Base-by-base conservation (phyloP, 2,329 filamentous ascomycete species). In the Xylariaceae sp. region DNA sequence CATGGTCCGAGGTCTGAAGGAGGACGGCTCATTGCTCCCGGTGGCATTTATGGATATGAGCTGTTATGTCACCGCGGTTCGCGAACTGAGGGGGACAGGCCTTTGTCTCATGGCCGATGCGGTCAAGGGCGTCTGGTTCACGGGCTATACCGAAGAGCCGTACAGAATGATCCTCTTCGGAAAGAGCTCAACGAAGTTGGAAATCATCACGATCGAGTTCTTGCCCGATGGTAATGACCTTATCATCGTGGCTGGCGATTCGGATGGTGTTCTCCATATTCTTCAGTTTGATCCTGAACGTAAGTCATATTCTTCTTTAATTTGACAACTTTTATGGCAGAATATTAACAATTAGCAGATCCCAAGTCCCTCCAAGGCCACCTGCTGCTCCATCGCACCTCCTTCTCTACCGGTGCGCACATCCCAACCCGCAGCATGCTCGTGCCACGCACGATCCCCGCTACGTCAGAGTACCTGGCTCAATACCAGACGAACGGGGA, bases 21-120 rank as follows among this genome's bases (percentile, higher is more conserved):
- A 99, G 73, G 94, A 99, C 71, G 91, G 92, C 0, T 92, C 89
- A 1, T 82, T 97, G 55, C 80, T 97, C 0, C 94, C 94, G 0
- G 93, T 99, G 2, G 94, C 94, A 0, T 99, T 99, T 71, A 89
- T 99, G 81, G 94, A 99, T 70, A 95, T 97, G 86, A 94, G 90
- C 75, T 95, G 90, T 74, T 94, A 96, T 69, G 90, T 96, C 10
- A 90, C 87, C 2, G 85, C 88, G n/a, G 83, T 91, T 56, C 94
- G 92, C 70, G 90, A 91, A 68, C 80, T 99, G 15, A 86, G 86
- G 2, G 86, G 88, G 1, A 95, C 91, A 0, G 92, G 93, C 0
- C 80, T 99, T 71, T 92, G 90, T 69, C 80, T 96, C 9, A 86
- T 97, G 76, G 89, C 90, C 0, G 94, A 99, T 75, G 90, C 89